Evolutionary conservation across 176 grass and related monocot genomes (phyloP).

Genomic region (Secale cereale): DNA sequence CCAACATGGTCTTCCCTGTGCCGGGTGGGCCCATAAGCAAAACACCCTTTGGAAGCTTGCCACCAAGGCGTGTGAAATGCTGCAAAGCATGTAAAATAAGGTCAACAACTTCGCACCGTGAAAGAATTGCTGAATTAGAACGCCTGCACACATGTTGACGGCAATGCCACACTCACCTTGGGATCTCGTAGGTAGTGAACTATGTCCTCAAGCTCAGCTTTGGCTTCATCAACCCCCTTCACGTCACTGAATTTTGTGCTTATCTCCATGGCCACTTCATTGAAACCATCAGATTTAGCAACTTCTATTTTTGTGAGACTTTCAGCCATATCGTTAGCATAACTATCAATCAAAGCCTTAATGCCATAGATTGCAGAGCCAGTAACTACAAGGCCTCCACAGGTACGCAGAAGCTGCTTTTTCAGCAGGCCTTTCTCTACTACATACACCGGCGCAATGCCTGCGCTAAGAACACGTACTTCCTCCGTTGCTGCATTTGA

Average conservation of each 20-base stretch:
- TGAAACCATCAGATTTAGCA: conserved; percentile 35
- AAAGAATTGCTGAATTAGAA: background rate
- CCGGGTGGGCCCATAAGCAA: conserved; percentile 79
- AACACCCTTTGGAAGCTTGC: conserved; percentile 92
- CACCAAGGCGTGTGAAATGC: conserved; percentile 83
- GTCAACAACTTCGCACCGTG: background rate
- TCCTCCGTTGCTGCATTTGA: conserved; percentile 39
- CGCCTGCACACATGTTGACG: background rate
- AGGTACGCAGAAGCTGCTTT: conserved; percentile 80
- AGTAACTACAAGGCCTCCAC: conserved; percentile 61
- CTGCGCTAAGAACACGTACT: conserved; percentile 67
- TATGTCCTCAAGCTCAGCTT: conserved; percentile 92
- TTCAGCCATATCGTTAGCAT: background rate
- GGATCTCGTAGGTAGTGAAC: conserved; percentile 86
- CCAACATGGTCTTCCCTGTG: conserved; percentile 90
- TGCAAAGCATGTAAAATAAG: conserved; percentile 31
- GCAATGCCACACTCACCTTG: conserved; percentile 40
- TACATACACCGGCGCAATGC: conserved; percentile 62
- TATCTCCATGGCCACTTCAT: conserved; percentile 63
- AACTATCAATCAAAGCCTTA: conserved; percentile 2
- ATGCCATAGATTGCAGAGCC: conserved; percentile 60
- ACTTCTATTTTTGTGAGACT: too few species aligned
- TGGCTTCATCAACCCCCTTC: conserved; percentile 83
- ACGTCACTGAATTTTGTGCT: conserved; percentile 77
- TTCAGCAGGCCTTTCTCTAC: conserved; percentile 72